phyloP scores from a whole-genome alignment of 78 protist genomes.

The Diacronema lutheri region DNA sequence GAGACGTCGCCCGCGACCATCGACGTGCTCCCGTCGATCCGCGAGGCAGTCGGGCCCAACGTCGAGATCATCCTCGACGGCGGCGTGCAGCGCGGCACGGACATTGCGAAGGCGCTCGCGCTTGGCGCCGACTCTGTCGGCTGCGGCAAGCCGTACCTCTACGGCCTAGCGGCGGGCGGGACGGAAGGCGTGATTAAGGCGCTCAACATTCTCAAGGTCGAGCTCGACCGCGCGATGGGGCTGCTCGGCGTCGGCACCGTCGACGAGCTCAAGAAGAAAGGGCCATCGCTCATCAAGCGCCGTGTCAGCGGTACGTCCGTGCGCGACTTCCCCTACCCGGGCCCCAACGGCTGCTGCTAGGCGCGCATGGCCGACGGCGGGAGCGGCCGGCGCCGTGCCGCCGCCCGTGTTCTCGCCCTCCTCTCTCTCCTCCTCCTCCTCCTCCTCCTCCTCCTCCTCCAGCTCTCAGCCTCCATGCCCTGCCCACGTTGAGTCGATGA shows the following conservation, averaged over 20 bases:
- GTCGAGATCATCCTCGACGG: not conserved
- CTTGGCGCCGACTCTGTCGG: not conserved
- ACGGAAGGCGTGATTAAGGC: not conserved
- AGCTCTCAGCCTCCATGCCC: no score
- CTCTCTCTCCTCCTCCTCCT: no score
- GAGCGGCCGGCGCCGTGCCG: no score
- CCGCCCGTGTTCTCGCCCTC: no score
- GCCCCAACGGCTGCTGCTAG: no score
- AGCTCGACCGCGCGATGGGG: not conserved
- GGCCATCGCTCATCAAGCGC: no score
- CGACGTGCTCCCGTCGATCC: not conserved
- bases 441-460: no score
- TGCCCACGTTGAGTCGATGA: no score
- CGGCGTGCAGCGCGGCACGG: slow-evolving; percentile 8
- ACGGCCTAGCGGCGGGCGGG: slow-evolving; percentile 1
- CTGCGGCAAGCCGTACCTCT: not conserved
- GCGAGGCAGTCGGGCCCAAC: not conserved
- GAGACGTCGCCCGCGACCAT: not conserved
- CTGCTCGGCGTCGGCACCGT: not conserved
- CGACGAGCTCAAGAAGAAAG: not conserved
- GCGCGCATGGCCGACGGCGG: no score
- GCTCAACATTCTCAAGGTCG: not conserved
- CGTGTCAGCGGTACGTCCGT: no score
- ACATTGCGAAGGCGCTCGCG: slow-evolving; percentile 6
- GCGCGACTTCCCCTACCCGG: no score